A percentile compares a stretch with the other conserved stretches of the same genome.
phyloP scores from a whole-genome alignment of 345 rosid genomes.

The Sisymbrium irio region DNA sequence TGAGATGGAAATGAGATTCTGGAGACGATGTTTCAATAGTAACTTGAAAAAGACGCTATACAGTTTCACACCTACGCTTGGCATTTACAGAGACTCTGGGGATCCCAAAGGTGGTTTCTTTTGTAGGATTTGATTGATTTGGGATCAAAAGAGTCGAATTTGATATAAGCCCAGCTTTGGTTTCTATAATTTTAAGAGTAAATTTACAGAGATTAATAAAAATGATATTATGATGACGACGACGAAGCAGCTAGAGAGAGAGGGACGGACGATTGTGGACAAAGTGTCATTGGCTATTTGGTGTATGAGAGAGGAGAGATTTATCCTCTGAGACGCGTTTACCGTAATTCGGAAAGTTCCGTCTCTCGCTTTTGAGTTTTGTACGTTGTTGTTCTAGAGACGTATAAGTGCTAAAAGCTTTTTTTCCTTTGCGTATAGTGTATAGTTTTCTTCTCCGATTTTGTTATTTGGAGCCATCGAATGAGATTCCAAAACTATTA shows the following conservation, averaged over 20 bases:
- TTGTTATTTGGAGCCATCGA: not conserved
- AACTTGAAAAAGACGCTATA: constrained; percentile 64
- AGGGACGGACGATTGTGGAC: constrained; percentile 17
- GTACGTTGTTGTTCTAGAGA: constrained; percentile 20
- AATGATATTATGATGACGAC: constrained; percentile 21
- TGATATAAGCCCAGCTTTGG: constrained; percentile 17
- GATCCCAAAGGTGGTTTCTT: too few relatives aligned
- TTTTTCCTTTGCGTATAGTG: not conserved
- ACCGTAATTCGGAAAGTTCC: not conserved
- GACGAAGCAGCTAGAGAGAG: constrained; percentile 19
- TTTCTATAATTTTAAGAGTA: too few relatives aligned
- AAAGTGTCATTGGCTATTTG: constrained; percentile 26
- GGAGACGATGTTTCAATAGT: constrained; percentile 49
- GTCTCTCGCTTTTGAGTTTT: not conserved
- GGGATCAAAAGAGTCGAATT: constrained; percentile 1
- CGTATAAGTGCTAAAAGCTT: not conserved
- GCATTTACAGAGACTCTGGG: too few relatives aligned
- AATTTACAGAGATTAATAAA: constrained; percentile 15
- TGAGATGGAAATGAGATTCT: constrained; percentile 41
- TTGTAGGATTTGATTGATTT: too few relatives aligned
- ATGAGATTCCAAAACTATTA: constrained; percentile 27
- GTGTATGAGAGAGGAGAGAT: not conserved
- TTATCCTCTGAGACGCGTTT: constrained; percentile 33
- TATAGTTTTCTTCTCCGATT: not conserved
- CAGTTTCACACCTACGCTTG: constrained; percentile 55